Base-by-base conservation (phyloP, 192 early-diverging fungal species). In the Backusella australiensis region DNA sequence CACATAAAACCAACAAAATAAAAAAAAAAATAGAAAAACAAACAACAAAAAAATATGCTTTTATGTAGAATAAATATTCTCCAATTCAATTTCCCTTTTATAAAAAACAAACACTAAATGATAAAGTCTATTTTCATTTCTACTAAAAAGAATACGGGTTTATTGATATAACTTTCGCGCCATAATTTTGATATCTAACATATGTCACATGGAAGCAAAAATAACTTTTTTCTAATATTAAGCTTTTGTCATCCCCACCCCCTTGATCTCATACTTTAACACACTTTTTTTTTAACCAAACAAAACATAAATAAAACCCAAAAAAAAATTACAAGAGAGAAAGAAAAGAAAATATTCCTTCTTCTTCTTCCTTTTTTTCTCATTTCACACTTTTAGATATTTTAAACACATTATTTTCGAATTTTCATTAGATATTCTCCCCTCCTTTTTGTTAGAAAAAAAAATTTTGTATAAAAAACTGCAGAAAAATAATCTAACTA, bases 231-330 rank as follows among this genome's bases (percentile, higher is more conserved):
- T 26, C 11, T 23, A 63, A 14, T 63, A 63, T 63, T 63, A 63
- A 63, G 23, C 26, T 63, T 63, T 63, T 63, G 56, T 63, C 56
- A 63, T 29, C 56, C 56, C 56, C 56, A 14, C 8, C 56, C 12
- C 56, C 56, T 63, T 63, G 56, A 29, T 63, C 56, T 63, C 56
- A 63, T 63, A 26, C 26, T 63, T 63, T 26, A 56, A 56, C 53
- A 9, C 21, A 56, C 53, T 26, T 26, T 26, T 59, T 59, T 59
- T 59, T 59, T 59, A n/a, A 49, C 46, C 46, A 49, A 49, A 49
- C 15, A 49, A 49, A 49, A 49, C 15, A 49, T 44, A 44, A 44
- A 44, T 44, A 44, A 44, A 44, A 44, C 42, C 42, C 42, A 2
- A 17, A 44, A 44, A 44, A 44, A 44, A 44, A 44, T 12, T 44